A percentile compares a stretch with the other conserved stretches of the same genome.
Conservation (phyloP, 306 rosid species). For the Corylus avellana region DNA sequence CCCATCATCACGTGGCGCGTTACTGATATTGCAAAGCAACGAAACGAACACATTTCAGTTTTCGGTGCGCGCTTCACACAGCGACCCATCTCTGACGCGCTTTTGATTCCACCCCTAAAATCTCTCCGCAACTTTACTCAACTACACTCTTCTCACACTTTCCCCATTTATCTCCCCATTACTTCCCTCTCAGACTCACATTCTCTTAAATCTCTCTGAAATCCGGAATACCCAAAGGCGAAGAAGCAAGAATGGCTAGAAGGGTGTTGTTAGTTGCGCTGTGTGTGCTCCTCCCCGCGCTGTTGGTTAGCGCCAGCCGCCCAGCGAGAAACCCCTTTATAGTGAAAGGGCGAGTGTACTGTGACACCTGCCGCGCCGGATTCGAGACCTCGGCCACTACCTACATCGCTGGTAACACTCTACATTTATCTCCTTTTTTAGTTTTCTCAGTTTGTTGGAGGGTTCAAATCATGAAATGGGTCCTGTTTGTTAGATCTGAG, state of each 20-base stretch:
- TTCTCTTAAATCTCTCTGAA: background rate
- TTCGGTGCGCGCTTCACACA: background rate
- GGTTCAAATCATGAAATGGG: background rate
- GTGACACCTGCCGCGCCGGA: constrained; percentile 85
- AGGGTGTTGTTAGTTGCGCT: constrained; percentile 41
- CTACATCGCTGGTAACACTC: constrained; percentile 60
- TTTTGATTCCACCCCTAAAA: background rate
- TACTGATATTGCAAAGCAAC: background rate
- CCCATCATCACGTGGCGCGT: background rate
- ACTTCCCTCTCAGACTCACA: too few species aligned
- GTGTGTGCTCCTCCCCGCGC: constrained; percentile 67
- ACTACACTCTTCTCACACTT: background rate
- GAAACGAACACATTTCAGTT: too few species aligned
- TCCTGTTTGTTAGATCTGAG: background rate
- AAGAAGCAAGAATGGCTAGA: constrained; percentile 40
- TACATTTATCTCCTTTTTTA: background rate
- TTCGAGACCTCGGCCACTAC: constrained; percentile 79
- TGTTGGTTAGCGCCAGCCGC: constrained; percentile 58
- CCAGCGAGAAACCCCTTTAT: constrained; percentile 50
- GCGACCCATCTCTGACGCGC: background rate
- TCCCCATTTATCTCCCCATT: background rate
- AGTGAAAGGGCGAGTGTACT: constrained; percentile 68
- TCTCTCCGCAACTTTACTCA: background rate
- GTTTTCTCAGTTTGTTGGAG: background rate
- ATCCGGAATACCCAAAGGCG: background rate